Conservation (phyloP, 768 basidiomycete species). For the Sporobolomyces pararoseus region DNA sequence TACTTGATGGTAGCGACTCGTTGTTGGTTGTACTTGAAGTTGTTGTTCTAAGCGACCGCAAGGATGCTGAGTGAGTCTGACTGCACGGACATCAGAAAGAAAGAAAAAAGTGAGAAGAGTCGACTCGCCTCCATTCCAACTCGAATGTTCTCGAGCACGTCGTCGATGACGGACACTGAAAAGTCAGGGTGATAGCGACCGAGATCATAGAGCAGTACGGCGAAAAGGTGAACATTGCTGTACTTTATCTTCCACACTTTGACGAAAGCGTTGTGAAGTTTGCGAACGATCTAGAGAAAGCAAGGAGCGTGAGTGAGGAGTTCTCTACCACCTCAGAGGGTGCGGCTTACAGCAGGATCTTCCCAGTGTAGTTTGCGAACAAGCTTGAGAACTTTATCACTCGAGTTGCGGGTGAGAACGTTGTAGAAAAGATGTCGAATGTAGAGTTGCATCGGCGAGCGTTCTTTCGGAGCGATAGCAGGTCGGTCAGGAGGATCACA, state of each 20-base stretch:
- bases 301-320: slow-evolving; percentile 30
- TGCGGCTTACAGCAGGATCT: slow-evolving; percentile 55
- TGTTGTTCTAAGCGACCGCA: slow-evolving; percentile 60
- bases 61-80: neutral
- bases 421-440: slow-evolving; percentile 93
- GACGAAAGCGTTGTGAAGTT: slow-evolving; percentile 84
- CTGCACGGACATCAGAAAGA: too few relatives aligned
- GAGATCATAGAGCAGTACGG: slow-evolving; percentile 91
- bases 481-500: slow-evolving; percentile 95
- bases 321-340: too few relatives aligned
- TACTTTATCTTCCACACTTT: slow-evolving; percentile 98
- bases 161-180: slow-evolving; percentile 81
- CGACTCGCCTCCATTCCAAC: slow-evolving; percentile 67
- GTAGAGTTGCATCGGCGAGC: slow-evolving; percentile 83
- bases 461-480: slow-evolving; percentile 77
- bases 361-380: slow-evolving; percentile 95
- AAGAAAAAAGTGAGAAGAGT: neutral
- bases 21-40: slow-evolving; percentile 91
- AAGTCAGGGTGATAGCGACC: slow-evolving; percentile 90
- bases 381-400: slow-evolving; percentile 91
- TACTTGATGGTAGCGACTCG: slow-evolving; percentile 88
- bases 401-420: slow-evolving; percentile 83
- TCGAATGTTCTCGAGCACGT: slow-evolving; percentile 87
- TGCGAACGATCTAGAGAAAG: slow-evolving; percentile 55
- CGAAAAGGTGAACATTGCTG: slow-evolving; percentile 77